These are phyloP conservation scores for Aureobasidium melanogenum DNA, from an alignment of 2,329 filamentous ascomycete genomes.

Conservation along the genomic window DNA sequence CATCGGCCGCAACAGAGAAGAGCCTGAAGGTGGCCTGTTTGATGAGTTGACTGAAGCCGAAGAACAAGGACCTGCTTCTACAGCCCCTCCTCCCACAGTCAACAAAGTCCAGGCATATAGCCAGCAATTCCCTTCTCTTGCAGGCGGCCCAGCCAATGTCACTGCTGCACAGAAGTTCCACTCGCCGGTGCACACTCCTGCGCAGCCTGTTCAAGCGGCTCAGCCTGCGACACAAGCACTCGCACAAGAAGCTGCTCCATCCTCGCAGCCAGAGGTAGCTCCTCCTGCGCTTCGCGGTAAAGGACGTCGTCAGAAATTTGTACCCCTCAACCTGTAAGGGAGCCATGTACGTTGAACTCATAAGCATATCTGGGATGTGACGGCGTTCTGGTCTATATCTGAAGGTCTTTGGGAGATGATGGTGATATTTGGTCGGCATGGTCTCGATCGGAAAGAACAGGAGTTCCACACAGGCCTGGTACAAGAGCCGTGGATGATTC, in stretches of 20 bases:
- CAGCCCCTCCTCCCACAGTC: neutral
- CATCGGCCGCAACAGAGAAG: constrained; percentile 34
- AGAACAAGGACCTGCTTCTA: neutral
- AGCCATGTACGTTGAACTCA: neutral
- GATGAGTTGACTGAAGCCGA: constrained; percentile 18
- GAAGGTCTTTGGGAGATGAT: neutral
- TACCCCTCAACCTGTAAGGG: neutral
- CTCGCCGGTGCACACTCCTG: neutral
- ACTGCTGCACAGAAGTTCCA: neutral
- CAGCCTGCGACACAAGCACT: neutral
- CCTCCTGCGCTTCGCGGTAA: neutral
- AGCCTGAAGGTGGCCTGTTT: constrained; percentile 21
- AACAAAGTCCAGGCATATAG: constrained; percentile 6
- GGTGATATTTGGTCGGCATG: neutral
- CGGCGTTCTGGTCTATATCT: neutral
- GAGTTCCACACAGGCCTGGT: neutral
- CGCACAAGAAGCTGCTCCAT: neutral
- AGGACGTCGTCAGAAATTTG: constrained; percentile 7
- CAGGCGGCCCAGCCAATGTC: neutral
- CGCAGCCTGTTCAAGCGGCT: neutral
- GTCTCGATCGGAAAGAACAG: neutral
- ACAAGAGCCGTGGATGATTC: neutral
- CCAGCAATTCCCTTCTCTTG: constrained; percentile 4
- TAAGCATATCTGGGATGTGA: neutral
- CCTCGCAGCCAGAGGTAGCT: neutral